Percentiles rank a stretch among this genome's conserved stretches.
phyloP scores from a whole-genome alignment of 2,329 filamentous ascomycete genomes.

The Trichophyton mentagrophytes region DNA sequence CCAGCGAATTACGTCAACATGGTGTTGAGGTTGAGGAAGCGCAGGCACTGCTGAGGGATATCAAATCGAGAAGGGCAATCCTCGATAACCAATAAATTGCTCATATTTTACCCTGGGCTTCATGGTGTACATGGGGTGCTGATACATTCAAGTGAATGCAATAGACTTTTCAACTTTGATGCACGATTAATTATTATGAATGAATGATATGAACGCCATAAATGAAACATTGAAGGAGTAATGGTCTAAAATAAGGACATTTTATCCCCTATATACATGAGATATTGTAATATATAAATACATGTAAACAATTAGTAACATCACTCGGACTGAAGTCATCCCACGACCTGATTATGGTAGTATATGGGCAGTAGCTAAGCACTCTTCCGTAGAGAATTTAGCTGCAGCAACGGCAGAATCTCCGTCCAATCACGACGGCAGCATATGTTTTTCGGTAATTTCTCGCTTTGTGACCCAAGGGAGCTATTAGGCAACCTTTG shows the following conservation, averaged over 20 bases:
- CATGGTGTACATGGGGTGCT: not conserved
- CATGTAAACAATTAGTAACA: too few relatives aligned
- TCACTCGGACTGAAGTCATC: not conserved
- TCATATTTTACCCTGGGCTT: not conserved
- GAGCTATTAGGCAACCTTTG: not conserved
- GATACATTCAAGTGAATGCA: not conserved
- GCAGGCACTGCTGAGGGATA: conserved; percentile 79
- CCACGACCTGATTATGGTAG: not conserved
- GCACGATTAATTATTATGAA: too few relatives aligned
- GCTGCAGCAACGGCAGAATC: conserved; percentile 9
- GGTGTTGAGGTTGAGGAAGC: conserved; percentile 95
- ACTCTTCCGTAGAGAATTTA: not conserved
- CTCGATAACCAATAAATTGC: not conserved
- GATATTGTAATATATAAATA: too few relatives aligned
- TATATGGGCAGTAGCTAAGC: not conserved
- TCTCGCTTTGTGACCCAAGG: not conserved
- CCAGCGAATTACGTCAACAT: conserved; percentile 86
- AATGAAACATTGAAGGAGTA: too few relatives aligned
- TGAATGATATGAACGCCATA: too few relatives aligned
- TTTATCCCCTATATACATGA: too few relatives aligned
- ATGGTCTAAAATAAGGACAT: too few relatives aligned
- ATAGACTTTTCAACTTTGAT: not conserved
- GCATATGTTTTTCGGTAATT: conserved; percentile 11
- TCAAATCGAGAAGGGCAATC: conserved; percentile 59
- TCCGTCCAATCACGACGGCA: conserved; percentile 21